These are phyloP conservation scores for Chrysoporthe austroafricana DNA, from an alignment of 2,329 filamentous ascomycete species.

Conservation along the genomic window DNA sequence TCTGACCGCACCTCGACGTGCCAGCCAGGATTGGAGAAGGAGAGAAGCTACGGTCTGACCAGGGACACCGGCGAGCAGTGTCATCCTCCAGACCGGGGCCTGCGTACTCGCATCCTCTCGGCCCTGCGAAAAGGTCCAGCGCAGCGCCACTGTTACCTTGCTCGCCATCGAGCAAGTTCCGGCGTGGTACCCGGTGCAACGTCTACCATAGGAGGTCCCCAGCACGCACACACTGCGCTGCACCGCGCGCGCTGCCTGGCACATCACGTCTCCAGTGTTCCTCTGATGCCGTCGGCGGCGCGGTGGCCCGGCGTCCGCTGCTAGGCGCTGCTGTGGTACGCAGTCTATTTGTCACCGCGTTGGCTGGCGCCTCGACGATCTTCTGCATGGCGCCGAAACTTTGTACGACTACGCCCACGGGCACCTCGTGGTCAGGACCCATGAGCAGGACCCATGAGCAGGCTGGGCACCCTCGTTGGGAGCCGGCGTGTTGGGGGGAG, in stretches of 20 bases:
- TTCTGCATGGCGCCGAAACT: conserved; percentile 18
- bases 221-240: neutral
- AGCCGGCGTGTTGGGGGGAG: neutral
- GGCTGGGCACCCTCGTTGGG: neutral
- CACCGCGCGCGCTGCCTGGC: neutral
- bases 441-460: neutral
- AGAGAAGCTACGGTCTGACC: neutral
- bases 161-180: neutral
- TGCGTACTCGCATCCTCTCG: neutral
- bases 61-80: neutral
- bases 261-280: neutral
- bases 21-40: neutral
- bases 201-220: neutral
- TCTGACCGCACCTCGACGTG: neutral
- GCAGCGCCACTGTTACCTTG: neutral
- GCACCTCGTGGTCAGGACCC: conserved; percentile 20
- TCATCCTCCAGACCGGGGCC: too few species aligned
- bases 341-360: neutral
- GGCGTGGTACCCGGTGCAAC: neutral
- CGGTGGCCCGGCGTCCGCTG: neutral
- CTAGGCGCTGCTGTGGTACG: neutral
- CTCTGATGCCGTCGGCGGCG: neutral
- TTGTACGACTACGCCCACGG: conserved; percentile 6
- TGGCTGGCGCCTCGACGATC: neutral
- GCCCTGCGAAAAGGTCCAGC: neutral